phyloP scores from a whole-genome alignment of 148 eudicot species.

The Chenopodium suecicum region DNA sequence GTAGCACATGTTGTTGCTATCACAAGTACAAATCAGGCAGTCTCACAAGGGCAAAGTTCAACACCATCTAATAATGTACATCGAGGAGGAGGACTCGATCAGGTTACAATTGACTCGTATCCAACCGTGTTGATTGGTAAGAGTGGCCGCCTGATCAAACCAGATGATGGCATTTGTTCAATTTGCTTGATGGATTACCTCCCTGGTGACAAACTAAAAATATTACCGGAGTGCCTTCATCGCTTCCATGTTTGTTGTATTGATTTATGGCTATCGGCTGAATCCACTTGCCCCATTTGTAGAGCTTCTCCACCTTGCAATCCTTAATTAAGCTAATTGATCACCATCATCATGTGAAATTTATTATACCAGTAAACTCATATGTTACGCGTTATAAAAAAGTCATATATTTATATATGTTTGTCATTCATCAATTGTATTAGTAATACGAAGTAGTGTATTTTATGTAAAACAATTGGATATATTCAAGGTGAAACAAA shows the following conservation, averaged over 20 bases:
- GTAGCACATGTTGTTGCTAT: neutral
- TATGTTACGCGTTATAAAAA: no score
- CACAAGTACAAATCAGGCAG: no score
- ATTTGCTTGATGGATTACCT: conserved; percentile 21
- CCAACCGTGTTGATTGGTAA: conserved; percentile 43
- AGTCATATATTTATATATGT: no score
- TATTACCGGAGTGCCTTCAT: conserved; percentile 52
- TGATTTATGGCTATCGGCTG: conserved; percentile 53
- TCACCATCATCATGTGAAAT: no score
- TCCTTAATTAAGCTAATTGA: no score
- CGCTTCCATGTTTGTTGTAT: conserved; percentile 66
- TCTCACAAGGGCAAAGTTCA: neutral
- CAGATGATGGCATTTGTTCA: conserved; percentile 16
- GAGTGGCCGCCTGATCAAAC: conserved; percentile 38
- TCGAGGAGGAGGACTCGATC: conserved; percentile 27
- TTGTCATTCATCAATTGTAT: no score
- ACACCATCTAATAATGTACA: neutral
- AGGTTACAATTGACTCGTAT: conserved; percentile 44
- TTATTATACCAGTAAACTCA: no score
- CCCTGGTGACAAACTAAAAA: conserved; percentile 13
- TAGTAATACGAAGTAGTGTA: no score
- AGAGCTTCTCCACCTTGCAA: conserved; percentile 18
- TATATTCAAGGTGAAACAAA: no score
- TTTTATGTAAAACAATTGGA: no score
- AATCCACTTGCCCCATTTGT: conserved; percentile 60